phyloP scores from a whole-genome alignment of 306 rosid genomes.

The Inga leiocalycina region DNA sequence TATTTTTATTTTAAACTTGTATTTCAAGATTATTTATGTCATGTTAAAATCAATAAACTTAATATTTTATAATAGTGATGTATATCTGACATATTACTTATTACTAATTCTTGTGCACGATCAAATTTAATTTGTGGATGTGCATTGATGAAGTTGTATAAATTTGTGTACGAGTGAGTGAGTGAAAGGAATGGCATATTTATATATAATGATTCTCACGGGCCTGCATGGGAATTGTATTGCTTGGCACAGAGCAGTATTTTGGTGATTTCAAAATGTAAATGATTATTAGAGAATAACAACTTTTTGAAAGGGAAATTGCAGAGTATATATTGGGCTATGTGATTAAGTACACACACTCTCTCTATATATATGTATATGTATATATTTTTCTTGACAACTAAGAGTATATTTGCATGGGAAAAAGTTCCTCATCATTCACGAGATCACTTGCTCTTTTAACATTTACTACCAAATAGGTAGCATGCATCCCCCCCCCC shows the following conservation, averaged over 20 bases:
- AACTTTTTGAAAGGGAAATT: conserved; percentile 38
- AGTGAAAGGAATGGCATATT: background rate
- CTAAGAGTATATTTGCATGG: conserved; percentile 47
- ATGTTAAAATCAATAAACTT: background rate
- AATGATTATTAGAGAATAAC: conserved; percentile 26
- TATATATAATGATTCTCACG: conserved; percentile 29
- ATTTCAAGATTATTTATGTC: background rate
- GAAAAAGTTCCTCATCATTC: conserved; percentile 36
- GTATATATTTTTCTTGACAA: conserved; percentile 24
- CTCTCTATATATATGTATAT: too few relatives aligned
- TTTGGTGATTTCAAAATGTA: conserved; percentile 35
- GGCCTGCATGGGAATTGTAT: conserved; percentile 11
- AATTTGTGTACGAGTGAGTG: background rate
- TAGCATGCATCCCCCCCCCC: background rate
- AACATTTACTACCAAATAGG: background rate
- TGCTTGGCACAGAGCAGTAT: conserved; percentile 21
- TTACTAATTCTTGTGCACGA: background rate
- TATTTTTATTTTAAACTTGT: background rate
- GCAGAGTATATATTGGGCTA: conserved; percentile 29
- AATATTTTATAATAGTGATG: background rate
- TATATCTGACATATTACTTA: too few relatives aligned
- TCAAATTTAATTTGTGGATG: background rate
- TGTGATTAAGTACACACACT: background rate
- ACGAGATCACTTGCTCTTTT: conserved; percentile 37
- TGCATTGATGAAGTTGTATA: background rate